These are phyloP conservation scores for Tuber melanosporum DNA, from an alignment of 495 filamentous ascomycete species.

Conservation along the genomic window DNA sequence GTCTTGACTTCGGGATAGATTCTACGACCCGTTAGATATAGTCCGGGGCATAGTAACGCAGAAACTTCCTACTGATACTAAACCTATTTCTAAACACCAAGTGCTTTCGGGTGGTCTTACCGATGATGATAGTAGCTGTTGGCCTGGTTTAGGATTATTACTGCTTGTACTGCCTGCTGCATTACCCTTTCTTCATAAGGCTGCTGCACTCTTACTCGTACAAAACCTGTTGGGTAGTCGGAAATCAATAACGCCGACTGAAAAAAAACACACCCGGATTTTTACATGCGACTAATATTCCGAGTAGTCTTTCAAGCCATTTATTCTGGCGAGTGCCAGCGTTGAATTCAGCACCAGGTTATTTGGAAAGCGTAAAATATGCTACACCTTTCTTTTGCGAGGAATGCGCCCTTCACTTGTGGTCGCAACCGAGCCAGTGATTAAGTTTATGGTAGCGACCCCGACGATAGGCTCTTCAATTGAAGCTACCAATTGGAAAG, in stretches of 20 bases:
- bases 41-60: background rate
- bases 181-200: background rate
- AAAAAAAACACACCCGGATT: background rate
- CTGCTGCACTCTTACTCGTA: background rate
- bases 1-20: background rate
- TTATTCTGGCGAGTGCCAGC: background rate
- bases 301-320: background rate
- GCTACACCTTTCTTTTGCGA: background rate
- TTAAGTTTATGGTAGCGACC: background rate
- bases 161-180: background rate
- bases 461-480: background rate
- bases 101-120: background rate
- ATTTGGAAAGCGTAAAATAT: background rate
- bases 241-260: background rate
- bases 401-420: background rate
- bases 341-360: background rate
- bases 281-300: background rate
- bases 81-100: background rate
- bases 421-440: background rate
- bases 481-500: slow-evolving; percentile 16
- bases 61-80: background rate
- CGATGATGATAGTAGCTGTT: background rate
- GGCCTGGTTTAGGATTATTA: background rate
- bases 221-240: background rate
- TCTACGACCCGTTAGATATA: background rate